Percentiles rank a stretch among this genome's conserved stretches.
Evolutionary conservation across 2,329 filamentous ascomycete species (phyloP).

Genomic region (Sclerotinia borealis): DNA sequence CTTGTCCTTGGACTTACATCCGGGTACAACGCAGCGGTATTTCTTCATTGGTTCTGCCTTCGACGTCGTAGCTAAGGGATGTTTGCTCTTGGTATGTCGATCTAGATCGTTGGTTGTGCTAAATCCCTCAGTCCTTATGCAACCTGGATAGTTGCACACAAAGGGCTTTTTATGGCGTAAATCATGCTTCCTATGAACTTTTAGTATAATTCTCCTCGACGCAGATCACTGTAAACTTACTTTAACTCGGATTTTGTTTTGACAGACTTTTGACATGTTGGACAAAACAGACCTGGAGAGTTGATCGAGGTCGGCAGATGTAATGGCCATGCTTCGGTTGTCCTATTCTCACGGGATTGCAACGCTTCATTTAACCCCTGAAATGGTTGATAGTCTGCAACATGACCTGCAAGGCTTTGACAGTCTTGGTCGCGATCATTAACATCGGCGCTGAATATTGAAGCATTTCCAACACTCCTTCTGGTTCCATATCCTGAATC

Average conservation of each 20-base stretch:
- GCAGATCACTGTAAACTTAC: conserved; percentile 35
- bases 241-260: conserved; percentile 52
- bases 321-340: conserved; percentile 18
- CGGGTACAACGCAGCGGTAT: conserved; percentile 53
- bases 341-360: conserved; percentile 19
- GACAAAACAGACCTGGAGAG: conserved; percentile 32
- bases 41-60: conserved; percentile 42
- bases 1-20: conserved; percentile 58
- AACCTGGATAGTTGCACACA: conserved; percentile 53
- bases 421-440: conserved; percentile 28
- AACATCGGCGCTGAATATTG: conserved; percentile 30
- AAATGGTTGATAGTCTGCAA: conserved; percentile 24
- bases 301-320: conserved; percentile 14
- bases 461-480: conserved; percentile 30
- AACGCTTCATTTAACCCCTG: conserved; percentile 19
- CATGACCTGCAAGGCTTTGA: conserved; percentile 25
- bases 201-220: conserved; percentile 22
- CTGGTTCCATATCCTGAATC: conserved; percentile 34
- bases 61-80: conserved; percentile 43
- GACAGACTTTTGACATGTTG: conserved; percentile 36
- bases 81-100: conserved; percentile 70
- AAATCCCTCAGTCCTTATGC: conserved; percentile 60
- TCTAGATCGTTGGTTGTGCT: conserved; percentile 74
- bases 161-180: conserved; percentile 64
- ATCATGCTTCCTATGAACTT: conserved; percentile 60